Evolutionary conservation across 805 yeast genomes (phyloP), one percentile per base, ranked within the genome.

Genomic region (Myxozyma mucilagina): DNA sequence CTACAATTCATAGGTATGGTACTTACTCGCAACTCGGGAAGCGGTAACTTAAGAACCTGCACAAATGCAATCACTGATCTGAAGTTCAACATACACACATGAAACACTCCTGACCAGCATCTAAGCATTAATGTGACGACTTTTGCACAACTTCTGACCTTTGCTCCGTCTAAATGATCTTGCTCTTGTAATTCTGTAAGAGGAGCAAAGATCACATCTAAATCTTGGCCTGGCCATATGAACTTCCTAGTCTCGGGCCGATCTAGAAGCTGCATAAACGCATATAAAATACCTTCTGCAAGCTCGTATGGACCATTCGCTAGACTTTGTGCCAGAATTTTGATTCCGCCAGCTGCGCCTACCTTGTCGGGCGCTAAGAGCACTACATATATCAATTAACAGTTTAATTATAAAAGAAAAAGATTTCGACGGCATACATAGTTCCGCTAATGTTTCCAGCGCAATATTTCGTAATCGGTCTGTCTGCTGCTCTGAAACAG

Each of bases 71-170:
- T 76, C 24, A 92, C 70, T 9, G 86, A 80, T 57, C 76, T 75
- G 63, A 83, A 86, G 60, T 84, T 75, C 65, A 85, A 77, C 58
- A 81, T 78, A 0, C 87, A 80, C 67, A 86, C 82, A 14, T 87
- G 82, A 61, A 86, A 79, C 10, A 91, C 69, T 0, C 99, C 99
- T 4, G 51, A 53, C 84, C 93, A 87, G 38, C 84, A 80, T 63
- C 89, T 87, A 52, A 93, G 73, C 29, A 89, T 75, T 3, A 81
- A 71, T 0, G 87, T 75, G 1, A 93, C 72, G 8, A 90, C 77
- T 47, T 82, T 79, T 0, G 91, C 83, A 13, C 84, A 76, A 60
- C 80, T 81, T 59, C 86, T 87, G 34, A 90, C 75, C 65, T 80
- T 83, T 42, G 83, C 86, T 34, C 78, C 73, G 59, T 80, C 80